Evolutionary conservation across 805 yeast genomes (phyloP), one percentile per base, ranked within the genome.

Genomic region (Starmera caribaea): DNA sequence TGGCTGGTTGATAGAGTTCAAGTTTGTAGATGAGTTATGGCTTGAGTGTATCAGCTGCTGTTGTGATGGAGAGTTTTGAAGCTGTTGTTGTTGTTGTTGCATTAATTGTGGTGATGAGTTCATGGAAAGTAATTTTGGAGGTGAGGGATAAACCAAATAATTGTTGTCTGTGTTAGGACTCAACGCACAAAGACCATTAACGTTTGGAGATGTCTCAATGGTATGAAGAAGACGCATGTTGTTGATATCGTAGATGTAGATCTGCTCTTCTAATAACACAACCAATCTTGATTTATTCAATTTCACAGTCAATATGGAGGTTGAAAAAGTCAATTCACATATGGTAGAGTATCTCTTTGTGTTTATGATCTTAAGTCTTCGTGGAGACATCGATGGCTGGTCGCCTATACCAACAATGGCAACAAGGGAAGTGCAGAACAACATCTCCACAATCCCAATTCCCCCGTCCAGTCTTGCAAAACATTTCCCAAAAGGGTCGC

Each of bases 321-420:
- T 68, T 1, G 86, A 82, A 49, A 81, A 83, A 0, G 82, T 71
- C 40, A 83, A 65, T 55, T 82, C 90, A 56, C 92, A 83, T 12
- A 83, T 82, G 1, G 68, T 62, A 0, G 74, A 56, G 41, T 63
- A 60, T 45, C 60, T 65, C 56, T 85, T 86, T 2, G 96, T 85
- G 62, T 92, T 92, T 41, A 89, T 68, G 39, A 90, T 79, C 53
- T 79, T 79, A 43, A 90, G 69, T 47, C 88, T 76, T 44, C 96
- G 69, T n/a, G 95, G 94, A 8, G 86, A 76, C 51, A 76, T 68
- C 4, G 69, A 59, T 3, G 81, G 74, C 42, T 74, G 81, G 42
- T 80, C 85, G 0, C 88, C 88, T 29, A 76, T 54, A 0, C 82
- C 86, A n/a, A 82, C 87, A 12, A 80, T 65, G 5, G 85, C 88